Conservation (phyloP, 2,329 filamentous ascomycete species). For the Aspergillus fumigatus region DNA sequence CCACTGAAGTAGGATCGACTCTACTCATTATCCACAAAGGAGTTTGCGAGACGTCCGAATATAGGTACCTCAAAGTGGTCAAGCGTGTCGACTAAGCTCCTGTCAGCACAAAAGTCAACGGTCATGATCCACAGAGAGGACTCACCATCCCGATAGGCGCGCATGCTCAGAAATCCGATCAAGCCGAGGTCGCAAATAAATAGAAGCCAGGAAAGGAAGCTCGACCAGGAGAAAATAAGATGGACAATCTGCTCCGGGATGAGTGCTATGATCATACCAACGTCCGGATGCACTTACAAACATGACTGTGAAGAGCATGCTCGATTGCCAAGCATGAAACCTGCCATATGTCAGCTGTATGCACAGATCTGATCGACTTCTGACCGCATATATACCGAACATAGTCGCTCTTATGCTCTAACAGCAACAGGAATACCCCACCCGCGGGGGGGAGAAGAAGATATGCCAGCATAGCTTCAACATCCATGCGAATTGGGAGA, state of each 20-base stretch:
- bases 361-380: not conserved
- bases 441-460: slow-evolving; percentile 78
- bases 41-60: slow-evolving; percentile 78
- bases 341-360: slow-evolving; percentile 40
- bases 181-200: slow-evolving; percentile 70
- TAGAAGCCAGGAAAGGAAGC: slow-evolving; percentile 76
- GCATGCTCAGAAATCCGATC: slow-evolving; percentile 70
- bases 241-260: slow-evolving; percentile 63
- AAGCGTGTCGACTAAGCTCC: slow-evolving; percentile 54
- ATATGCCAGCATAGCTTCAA: slow-evolving; percentile 89
- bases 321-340: slow-evolving; percentile 95
- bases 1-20: not conserved
- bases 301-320: slow-evolving; percentile 70
- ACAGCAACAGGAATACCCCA: slow-evolving; percentile 73
- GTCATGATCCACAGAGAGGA: not conserved
- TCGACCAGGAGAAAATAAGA: slow-evolving; percentile 80
- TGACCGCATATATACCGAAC: slow-evolving; percentile 61
- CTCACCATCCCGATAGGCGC: slow-evolving; percentile 80
- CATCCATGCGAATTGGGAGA: slow-evolving; percentile 77
- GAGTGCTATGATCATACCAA: slow-evolving; percentile 2
- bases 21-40: slow-evolving; percentile 83
- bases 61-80: slow-evolving; percentile 79
- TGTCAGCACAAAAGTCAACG: slow-evolving; percentile 5
- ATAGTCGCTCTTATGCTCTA: slow-evolving; percentile 95
- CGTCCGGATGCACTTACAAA: slow-evolving; percentile 43